These are phyloP conservation scores for Zalaria obscura DNA, from an alignment of 2,329 filamentous ascomycete species.

Conservation along the genomic window DNA sequence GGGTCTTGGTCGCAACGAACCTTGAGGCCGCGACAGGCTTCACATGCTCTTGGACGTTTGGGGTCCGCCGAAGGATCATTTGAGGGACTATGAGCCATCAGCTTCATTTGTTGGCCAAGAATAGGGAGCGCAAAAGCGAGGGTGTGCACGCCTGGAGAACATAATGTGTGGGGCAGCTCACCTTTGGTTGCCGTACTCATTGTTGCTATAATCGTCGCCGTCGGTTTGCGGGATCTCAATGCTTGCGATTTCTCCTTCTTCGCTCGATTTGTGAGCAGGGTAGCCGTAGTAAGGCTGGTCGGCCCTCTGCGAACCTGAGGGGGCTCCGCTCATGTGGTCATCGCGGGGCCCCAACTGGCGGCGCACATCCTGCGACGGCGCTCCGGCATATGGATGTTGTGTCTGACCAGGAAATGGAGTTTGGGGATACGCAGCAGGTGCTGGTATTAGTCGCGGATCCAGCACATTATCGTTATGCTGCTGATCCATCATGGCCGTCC, in stretches of 20 bases:
- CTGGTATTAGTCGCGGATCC: neutral
- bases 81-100: neutral
- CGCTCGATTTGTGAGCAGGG: neutral
- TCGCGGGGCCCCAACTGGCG: neutral
- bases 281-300: neutral
- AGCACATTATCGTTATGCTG: neutral
- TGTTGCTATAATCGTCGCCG: neutral
- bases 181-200: neutral
- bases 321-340: neutral
- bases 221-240: neutral
- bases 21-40: slow-evolving; percentile 33
- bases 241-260: neutral
- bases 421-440: neutral
- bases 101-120: neutral
- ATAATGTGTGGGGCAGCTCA: neutral
- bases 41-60: slow-evolving; percentile 33
- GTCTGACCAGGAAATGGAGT: neutral
- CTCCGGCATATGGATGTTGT: no score
- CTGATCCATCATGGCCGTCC: no score
- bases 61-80: slow-evolving; percentile 14
- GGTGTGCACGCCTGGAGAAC: no score
- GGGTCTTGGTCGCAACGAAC: slow-evolving; percentile 74
- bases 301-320: neutral
- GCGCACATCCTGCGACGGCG: neutral
- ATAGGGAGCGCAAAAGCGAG: neutral